A percentile compares a stretch with the other conserved stretches of the same genome.
Conservation (phyloP, 495 filamentous ascomycete genomes). For the Penicillium soppii region DNA sequence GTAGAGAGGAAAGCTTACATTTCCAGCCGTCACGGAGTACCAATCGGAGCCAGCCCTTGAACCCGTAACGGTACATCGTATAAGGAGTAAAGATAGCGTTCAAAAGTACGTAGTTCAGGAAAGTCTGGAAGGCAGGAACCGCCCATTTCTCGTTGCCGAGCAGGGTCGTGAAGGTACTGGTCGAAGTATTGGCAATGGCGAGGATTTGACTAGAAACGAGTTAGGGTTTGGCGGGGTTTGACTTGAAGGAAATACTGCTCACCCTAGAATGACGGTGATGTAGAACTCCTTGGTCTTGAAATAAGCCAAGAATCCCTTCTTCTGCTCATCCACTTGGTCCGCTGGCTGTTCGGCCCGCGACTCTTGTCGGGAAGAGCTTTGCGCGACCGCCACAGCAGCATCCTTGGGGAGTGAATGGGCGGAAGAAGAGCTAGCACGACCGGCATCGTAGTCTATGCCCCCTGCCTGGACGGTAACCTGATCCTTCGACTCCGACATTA, state of each 20-base stretch:
- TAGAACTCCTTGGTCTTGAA: conserved; percentile 85
- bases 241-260: conserved; percentile 16
- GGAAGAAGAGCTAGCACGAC: conserved; percentile 1
- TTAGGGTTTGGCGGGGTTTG: neutral
- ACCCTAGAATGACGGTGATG: conserved; percentile 75
- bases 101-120: conserved; percentile 91
- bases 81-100: conserved; percentile 77
- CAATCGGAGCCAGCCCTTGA: conserved; percentile 64
- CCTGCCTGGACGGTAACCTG: conserved; percentile 27
- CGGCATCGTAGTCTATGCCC: neutral
- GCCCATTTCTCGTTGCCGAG: conserved; percentile 66
- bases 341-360: conserved; percentile 21
- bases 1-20: conserved; percentile 43
- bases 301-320: conserved; percentile 73
- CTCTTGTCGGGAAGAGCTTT: conserved; percentile 14
- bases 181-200: conserved; percentile 81
- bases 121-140: conserved; percentile 95
- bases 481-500: conserved; percentile 32
- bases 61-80: conserved; percentile 79
- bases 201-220: conserved; percentile 65
- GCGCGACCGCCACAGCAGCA: conserved; percentile 18
- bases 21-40: conserved; percentile 79
- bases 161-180: conserved; percentile 82
- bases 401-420: conserved; percentile 26
- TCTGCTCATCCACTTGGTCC: conserved; percentile 35